Evolutionary conservation across 208 protist species (phyloP), one percentile per base, ranked within the genome.

Genomic region (Leishmania gerbilli): DNA sequence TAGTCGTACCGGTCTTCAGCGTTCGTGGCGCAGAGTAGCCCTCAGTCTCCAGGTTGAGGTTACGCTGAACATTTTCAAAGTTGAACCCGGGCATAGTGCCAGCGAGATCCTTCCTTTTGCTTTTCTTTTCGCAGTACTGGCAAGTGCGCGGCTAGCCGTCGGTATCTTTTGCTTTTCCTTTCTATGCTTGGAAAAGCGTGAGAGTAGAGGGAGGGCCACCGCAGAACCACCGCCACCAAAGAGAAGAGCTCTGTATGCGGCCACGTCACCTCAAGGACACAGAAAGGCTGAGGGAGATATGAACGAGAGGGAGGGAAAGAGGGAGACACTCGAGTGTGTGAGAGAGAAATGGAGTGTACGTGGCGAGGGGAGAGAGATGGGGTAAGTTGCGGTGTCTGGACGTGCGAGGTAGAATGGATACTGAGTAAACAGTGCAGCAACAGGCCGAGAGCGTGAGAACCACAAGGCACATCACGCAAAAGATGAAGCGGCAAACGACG

Each of bases 1-100:
- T 99, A 27, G 99, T 99, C 13, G 99, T 99, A 65, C 99, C 99
- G 11, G 99, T 99, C 89, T 99, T 99, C 53, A 97, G 95, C 21
- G 93, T 94, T 78, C 92, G 93, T 53, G 98, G 95, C 1, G 87
- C 74, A 24, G 88, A 56, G 74, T 91, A 82, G 37, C 93, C 95
- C 64, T 96, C 85, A 42, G 82, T 83, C 74, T 96, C 82, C 49
- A 99, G 85, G 64, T 93, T 91, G 55, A 96, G 85, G 86, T 99
- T 99, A 81, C 98, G 92, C 82, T 95, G 88, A 21, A 95, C 87
- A 81, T 98, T 98, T 37, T 97, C 97, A 89, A 99, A 99, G 49
- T 87, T 89, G 81, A 99, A 99, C n/a, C 95, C 97, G 47, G 91
- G 84, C 93, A 96, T 96, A 24, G 21, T 80, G 74, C 34, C 31